phyloP scores from a whole-genome alignment of 108 stramenopile species.

The Skeletonema marinoi region DNA sequence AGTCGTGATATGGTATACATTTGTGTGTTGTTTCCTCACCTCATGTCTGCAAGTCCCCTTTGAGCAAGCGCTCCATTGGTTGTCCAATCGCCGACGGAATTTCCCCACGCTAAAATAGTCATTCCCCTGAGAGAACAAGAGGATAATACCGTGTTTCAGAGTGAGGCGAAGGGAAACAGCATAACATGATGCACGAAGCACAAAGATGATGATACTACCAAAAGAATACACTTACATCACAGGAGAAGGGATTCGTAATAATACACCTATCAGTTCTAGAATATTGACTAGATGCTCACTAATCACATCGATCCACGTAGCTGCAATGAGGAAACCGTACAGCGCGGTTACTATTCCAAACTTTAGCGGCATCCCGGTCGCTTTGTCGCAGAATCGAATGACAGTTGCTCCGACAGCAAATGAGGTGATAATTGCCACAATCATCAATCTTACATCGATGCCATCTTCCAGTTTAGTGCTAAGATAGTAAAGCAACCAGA shows the following conservation, averaged over 20 bases:
- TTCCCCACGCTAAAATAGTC: slow-evolving; percentile 94
- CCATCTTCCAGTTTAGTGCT: slow-evolving; percentile 47
- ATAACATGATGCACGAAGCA: too few species aligned
- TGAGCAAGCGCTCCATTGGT: slow-evolving; percentile 92
- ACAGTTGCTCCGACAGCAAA: slow-evolving; percentile 35
- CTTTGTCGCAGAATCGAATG: slow-evolving; percentile 59
- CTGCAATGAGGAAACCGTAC: slow-evolving; percentile 82
- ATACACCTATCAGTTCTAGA: slow-evolving; percentile 79
- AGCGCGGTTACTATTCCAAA: slow-evolving; percentile 69
- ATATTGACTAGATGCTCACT: slow-evolving; percentile 83
- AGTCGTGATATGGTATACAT: too few species aligned
- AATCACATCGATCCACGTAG: slow-evolving; percentile 92
- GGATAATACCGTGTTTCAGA: too few species aligned
- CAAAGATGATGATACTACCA: too few species aligned
- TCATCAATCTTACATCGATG: slow-evolving; percentile 27
- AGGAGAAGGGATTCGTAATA: slow-evolving; percentile 68
- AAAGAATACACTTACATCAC: slow-evolving; percentile 45
- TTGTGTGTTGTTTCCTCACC: background rate
- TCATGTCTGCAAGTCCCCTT: slow-evolving; percentile 88
- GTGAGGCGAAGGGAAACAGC: too few species aligned
- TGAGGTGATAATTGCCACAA: slow-evolving; percentile 16
- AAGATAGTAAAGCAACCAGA: slow-evolving; percentile 70
- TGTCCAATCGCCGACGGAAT: slow-evolving; percentile 85
- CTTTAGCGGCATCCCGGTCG: slow-evolving; percentile 48
- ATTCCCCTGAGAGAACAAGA: slow-evolving; percentile 45